Percentiles rank a stretch among this genome's conserved stretches.
phyloP scores from a whole-genome alignment of 2,329 filamentous ascomycete species.

The Dactylonectria estremocensis region DNA sequence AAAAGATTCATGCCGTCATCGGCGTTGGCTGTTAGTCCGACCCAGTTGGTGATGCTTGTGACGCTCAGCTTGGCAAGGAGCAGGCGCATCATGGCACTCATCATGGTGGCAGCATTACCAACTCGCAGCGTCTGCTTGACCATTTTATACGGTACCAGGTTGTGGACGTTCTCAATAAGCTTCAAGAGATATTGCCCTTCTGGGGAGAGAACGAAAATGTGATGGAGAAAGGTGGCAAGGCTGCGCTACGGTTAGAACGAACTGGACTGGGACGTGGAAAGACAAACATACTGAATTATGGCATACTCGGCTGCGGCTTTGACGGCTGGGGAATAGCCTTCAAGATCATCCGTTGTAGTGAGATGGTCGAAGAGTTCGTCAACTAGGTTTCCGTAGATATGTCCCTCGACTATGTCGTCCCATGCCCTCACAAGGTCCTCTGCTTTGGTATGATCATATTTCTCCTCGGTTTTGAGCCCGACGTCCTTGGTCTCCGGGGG shows the following conservation, averaged over 20 bases:
- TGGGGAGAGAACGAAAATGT: constrained; percentile 79
- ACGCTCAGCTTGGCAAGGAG: constrained; percentile 85
- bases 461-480: constrained; percentile 17
- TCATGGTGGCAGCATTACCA: constrained; percentile 87
- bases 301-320: constrained; percentile 76
- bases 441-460: constrained; percentile 73
- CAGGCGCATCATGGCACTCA: constrained; percentile 80
- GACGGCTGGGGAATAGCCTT: constrained; percentile 74
- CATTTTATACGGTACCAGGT: constrained; percentile 79
- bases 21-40: constrained; percentile 78
- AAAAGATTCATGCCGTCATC: constrained; percentile 87
- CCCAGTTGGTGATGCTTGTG: constrained; percentile 83
- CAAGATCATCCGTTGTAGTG: constrained; percentile 73
- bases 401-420: constrained; percentile 75
- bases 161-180: constrained; percentile 79
- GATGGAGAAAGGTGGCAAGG: constrained; percentile 81
- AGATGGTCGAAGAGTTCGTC: constrained; percentile 76
- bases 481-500: constrained; percentile 11
- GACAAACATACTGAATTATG: constrained; percentile 74
- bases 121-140: constrained; percentile 81
- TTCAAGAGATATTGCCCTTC: constrained; percentile 83
- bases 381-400: constrained; percentile 78
- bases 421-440: constrained; percentile 75
- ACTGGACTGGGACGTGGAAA: constrained; percentile 3
- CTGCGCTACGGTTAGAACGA: constrained; percentile 57